These are phyloP conservation scores for Rhizopogon salebrosus DNA, from an alignment of 768 basidiomycete species.

Conservation along the genomic window DNA sequence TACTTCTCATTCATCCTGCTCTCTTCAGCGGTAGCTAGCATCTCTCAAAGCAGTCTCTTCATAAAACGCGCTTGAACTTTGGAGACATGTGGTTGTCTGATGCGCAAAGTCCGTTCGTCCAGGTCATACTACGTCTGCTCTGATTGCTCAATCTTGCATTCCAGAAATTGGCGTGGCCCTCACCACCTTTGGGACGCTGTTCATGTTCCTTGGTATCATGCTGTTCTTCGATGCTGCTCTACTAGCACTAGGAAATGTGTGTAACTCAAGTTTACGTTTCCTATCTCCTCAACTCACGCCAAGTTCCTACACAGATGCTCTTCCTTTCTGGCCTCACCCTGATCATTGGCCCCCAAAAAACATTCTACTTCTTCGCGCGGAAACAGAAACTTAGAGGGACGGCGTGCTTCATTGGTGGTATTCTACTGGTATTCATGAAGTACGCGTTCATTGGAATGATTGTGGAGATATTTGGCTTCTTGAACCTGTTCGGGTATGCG, in stretches of 20 bases:
- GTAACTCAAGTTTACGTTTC: slow-evolving; percentile 17
- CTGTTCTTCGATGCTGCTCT: slow-evolving; percentile 96
- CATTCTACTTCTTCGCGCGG: slow-evolving; percentile 96
- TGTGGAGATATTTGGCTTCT: slow-evolving; percentile 93
- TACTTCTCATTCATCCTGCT: background rate
- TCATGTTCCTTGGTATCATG: slow-evolving; percentile 95
- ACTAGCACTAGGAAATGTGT: slow-evolving; percentile 93
- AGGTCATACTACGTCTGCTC: background rate
- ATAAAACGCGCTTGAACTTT: background rate
- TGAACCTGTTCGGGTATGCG: slow-evolving; percentile 90
- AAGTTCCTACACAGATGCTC: slow-evolving; percentile 62
- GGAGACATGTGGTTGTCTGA: slow-evolving; percentile 48
- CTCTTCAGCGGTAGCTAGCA: background rate
- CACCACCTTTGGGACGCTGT: slow-evolving; percentile 90
- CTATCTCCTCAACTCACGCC: background rate
- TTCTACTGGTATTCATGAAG: slow-evolving; percentile 90
- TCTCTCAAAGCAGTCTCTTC: background rate
- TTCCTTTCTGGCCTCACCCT: slow-evolving; percentile 93
- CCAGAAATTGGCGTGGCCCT: slow-evolving; percentile 95
- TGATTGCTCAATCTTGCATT: slow-evolving; percentile 1
- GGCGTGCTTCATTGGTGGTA: slow-evolving; percentile 81
- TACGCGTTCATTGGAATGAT: slow-evolving; percentile 93
- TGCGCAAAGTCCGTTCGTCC: slow-evolving; percentile 35
- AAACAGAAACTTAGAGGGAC: slow-evolving; percentile 93
- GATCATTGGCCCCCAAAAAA: slow-evolving; percentile 96